phyloP scores from a whole-genome alignment of 2,329 filamentous ascomycete species.

The Colletotrichum karsti region DNA sequence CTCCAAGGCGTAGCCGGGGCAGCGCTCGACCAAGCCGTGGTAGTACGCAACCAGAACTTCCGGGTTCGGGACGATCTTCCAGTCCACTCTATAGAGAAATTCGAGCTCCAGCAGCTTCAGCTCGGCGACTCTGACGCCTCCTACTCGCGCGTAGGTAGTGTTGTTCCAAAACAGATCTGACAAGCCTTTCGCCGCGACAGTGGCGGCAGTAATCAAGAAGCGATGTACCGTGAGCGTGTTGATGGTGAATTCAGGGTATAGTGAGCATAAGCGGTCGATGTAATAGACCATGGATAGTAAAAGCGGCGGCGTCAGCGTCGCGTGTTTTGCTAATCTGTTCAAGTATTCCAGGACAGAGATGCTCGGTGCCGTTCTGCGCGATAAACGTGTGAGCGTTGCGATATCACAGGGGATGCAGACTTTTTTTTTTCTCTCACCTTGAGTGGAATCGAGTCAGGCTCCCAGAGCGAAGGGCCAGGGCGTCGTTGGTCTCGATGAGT shows the following conservation, averaged over 20 bases:
- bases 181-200: slow-evolving; percentile 93
- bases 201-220: slow-evolving; percentile 94
- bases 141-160: slow-evolving; percentile 92
- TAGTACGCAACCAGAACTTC: slow-evolving; percentile 96
- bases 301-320: slow-evolving; percentile 90
- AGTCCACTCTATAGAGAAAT: slow-evolving; percentile 90
- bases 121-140: slow-evolving; percentile 89
- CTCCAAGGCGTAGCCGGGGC: slow-evolving; percentile 63
- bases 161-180: slow-evolving; percentile 99
- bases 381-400: slow-evolving; percentile 21
- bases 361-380: slow-evolving; percentile 72
- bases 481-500: slow-evolving; percentile 91
- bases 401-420: slow-evolving; percentile 15
- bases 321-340: slow-evolving; percentile 90
- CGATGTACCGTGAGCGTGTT: slow-evolving; percentile 96
- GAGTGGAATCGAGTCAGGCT: slow-evolving; percentile 95
- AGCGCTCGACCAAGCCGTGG: slow-evolving; percentile 79
- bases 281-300: slow-evolving; percentile 99
- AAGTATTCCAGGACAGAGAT: slow-evolving; percentile 97
- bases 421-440: slow-evolving; percentile 61
- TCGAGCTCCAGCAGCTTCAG: slow-evolving; percentile 92
- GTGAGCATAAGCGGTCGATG: slow-evolving; percentile 90
- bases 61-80: slow-evolving; percentile 95
- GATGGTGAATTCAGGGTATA: slow-evolving; percentile 95
- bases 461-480: slow-evolving; percentile 83